Evolutionary conservation across 176 grass and related monocot genomes (phyloP), one percentile per base, ranked within the genome.

Genomic region (Musa beccarii): DNA sequence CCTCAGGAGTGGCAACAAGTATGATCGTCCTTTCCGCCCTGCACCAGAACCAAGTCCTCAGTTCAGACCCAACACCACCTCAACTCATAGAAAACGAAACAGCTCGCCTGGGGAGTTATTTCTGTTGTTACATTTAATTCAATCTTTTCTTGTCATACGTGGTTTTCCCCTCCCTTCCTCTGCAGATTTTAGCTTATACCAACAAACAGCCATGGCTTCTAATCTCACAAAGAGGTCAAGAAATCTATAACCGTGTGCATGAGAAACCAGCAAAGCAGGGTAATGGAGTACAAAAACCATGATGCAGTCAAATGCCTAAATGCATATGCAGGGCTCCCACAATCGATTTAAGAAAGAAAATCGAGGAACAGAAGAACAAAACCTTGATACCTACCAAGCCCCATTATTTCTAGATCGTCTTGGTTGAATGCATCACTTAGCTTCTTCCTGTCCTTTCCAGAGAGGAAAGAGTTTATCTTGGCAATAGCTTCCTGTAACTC

Each of bases 1-100:
- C 49, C 87, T 79, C 19, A 97, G 64, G 25, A 97, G 85, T 49
- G 93, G 81, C 24, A 97, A 69, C 66, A 97, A 54, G 72, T 81
- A 97, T 4, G 90, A 87, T 80, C 88, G 85, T 81, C 90, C 94
- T 81, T 93, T 93, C 59, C 82, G 77, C 61, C 90, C 94, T 97
- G 71, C 53, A 85, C 63, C 10, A 51, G 77, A 83, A 52, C 10
- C 9, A 26, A 13, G n/a, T 20, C 59, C 22, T 21, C 59, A 21
- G 3, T 62, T n/a, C 34, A 43, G 34, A 43, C 34, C 34, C 34
- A 43, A 43, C 3, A 43, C 34, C 34, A 43, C 4, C 34, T 28
- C 26, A 28, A 28, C 28, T 29, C 2, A 29, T 3, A 29, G 28
- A 29, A 29, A 29, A 29, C 28, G 28, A 3, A 29, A 29, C 28